A percentile compares a stretch with the other conserved stretches of the same genome.
phyloP scores from a whole-genome alignment of 164 flowering plant genomes.

The Santalum album region DNA sequence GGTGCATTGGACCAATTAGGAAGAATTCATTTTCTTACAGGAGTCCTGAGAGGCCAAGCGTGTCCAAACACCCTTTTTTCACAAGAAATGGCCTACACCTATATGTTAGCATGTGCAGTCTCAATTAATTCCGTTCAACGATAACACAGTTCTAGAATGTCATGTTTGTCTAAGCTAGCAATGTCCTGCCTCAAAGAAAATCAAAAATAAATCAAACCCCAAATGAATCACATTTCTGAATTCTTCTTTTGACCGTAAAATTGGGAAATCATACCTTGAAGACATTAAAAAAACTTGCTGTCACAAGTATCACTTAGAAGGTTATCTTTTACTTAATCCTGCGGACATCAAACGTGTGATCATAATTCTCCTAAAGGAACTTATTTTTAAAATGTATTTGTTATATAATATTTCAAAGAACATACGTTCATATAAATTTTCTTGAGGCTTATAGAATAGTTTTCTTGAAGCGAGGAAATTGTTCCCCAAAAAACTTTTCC shows the following conservation, averaged over 20 bases:
- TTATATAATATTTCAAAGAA: not conserved
- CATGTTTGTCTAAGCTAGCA: slow-evolving; percentile 52
- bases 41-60: slow-evolving; percentile 86
- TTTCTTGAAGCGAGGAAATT: slow-evolving; percentile 62
- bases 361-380: too few relatives aligned
- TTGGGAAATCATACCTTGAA: slow-evolving; percentile 32
- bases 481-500: slow-evolving; percentile 80
- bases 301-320: slow-evolving; percentile 30
- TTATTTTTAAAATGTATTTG: not conserved
- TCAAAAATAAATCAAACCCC: not conserved
- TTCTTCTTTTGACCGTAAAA: not conserved
- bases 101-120: slow-evolving; percentile 14
- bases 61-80: slow-evolving; percentile 86
- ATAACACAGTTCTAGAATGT: slow-evolving; percentile 86
- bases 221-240: not conserved
- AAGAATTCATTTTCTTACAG: slow-evolving; percentile 69
- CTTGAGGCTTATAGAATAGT: slow-evolving; percentile 31
- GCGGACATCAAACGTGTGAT: slow-evolving; percentile 61
- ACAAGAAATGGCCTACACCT: slow-evolving; percentile 63
- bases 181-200: slow-evolving; percentile 34
- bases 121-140: slow-evolving; percentile 27
- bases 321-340: slow-evolving; percentile 62
- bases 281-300: slow-evolving; percentile 38
- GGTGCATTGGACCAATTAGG: slow-evolving; percentile 91
- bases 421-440: slow-evolving; percentile 1